Percentiles rank a stretch among this genome's conserved stretches.
Conservation (phyloP, 805 yeast genomes). For the Ogataea salicorniae region DNA sequence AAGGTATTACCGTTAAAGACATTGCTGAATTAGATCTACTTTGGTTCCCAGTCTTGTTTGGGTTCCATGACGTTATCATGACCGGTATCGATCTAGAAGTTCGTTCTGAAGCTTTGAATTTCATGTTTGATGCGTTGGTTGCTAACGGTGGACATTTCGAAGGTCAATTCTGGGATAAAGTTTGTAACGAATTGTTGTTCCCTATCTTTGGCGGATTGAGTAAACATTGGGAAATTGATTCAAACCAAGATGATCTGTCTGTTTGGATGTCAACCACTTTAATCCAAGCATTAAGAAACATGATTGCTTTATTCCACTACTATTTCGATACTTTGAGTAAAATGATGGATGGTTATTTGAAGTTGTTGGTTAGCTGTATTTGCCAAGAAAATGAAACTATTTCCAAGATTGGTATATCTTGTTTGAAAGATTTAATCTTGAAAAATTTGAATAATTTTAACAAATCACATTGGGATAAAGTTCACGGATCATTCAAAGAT, state of each 20-base stretch:
- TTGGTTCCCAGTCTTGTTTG: conserved; percentile 84
- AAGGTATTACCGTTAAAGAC: conserved; percentile 41
- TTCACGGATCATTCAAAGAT: conserved; percentile 58
- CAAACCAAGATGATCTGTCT: conserved; percentile 77
- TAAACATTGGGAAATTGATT: conserved; percentile 66
- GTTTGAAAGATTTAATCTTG: conserved; percentile 74
- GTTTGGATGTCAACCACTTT: conserved; percentile 97
- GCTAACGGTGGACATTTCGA: conserved; percentile 76
- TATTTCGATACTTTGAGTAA: conserved; percentile 73
- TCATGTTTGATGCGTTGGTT: conserved; percentile 74
- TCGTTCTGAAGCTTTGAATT: conserved; percentile 79
- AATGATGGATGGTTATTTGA: conserved; percentile 74
- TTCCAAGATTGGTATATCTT: conserved; percentile 88
- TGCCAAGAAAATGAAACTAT: conserved; percentile 97
- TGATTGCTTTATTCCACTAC: conserved; percentile 76
- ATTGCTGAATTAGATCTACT: conserved; percentile 20
- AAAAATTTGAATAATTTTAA: conserved; percentile 66
- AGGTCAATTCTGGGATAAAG: conserved; percentile 72
- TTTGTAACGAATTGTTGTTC: conserved; percentile 74
- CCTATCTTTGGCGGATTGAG: conserved; percentile 84
- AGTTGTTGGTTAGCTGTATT: conserved; percentile 76
- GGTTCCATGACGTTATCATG: conserved; percentile 87
- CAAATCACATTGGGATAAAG: conserved; percentile 66
- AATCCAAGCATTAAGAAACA: conserved; percentile 87
- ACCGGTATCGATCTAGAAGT: conserved; percentile 92